These are phyloP conservation scores for Wickerhamomyces chaumierensis DNA, from an alignment of 805 yeast species.

Conservation along the genomic window DNA sequence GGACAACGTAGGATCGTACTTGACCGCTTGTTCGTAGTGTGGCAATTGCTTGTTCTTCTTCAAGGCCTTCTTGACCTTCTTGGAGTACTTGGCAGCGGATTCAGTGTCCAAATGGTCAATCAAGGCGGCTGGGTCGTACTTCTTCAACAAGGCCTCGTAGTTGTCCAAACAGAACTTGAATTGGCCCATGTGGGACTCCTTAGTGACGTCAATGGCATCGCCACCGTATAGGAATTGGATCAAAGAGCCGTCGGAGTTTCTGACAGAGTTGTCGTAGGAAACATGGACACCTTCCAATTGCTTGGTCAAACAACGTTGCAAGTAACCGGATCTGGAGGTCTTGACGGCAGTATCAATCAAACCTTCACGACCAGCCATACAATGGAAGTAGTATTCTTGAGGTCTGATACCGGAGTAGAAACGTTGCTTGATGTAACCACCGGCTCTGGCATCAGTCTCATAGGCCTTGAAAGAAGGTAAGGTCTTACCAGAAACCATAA, in stretches of 20 bases:
- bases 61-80: constrained; percentile 65
- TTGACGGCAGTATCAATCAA: constrained; percentile 98
- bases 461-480: constrained; percentile 93
- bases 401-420: constrained; percentile 97
- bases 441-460: constrained; percentile 96
- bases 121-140: constrained; percentile 74
- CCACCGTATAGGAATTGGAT: constrained; percentile 97
- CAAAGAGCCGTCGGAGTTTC: constrained; percentile 91
- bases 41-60: constrained; percentile 54
- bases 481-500: constrained; percentile 97
- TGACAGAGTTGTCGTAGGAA: constrained; percentile 86
- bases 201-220: constrained; percentile 88
- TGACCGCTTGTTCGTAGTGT: constrained; percentile 48
- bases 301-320: constrained; percentile 96
- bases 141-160: constrained; percentile 73
- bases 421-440: constrained; percentile 95
- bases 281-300: constrained; percentile 96
- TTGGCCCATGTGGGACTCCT: constrained; percentile 88
- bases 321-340: constrained; percentile 95
- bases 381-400: constrained; percentile 98
- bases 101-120: constrained; percentile 73
- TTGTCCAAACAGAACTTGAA: constrained; percentile 90
- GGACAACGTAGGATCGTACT: constrained; percentile 83
- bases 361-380: constrained; percentile 99
- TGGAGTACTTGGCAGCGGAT: constrained; percentile 66